Conservation (phyloP, 2,329 filamentous ascomycete genomes). For the Fusarium globosum region DNA sequence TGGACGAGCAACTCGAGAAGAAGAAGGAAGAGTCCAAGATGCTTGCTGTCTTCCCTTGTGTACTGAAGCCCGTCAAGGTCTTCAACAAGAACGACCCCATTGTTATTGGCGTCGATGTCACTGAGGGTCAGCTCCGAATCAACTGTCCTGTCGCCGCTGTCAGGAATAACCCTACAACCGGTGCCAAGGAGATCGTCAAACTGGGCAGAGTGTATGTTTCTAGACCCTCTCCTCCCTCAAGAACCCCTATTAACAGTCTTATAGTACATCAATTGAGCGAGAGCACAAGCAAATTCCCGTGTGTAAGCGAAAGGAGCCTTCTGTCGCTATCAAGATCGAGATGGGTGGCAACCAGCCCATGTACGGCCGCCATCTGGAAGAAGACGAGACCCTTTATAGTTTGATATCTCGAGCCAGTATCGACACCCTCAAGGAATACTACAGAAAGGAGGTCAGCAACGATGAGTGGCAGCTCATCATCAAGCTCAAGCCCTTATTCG, state of each 20-base stretch:
- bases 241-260: slow-evolving; percentile 46
- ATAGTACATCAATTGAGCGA: slow-evolving; percentile 92
- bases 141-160: slow-evolving; percentile 92
- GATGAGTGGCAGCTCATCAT: slow-evolving; percentile 96
- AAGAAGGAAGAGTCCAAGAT: slow-evolving; percentile 98
- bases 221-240: slow-evolving; percentile 13
- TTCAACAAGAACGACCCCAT: slow-evolving; percentile 99
- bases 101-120: slow-evolving; percentile 92
- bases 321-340: slow-evolving; percentile 97
- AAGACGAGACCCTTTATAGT: slow-evolving; percentile 88
- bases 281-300: slow-evolving; percentile 95
- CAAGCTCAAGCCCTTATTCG: slow-evolving; percentile 94
- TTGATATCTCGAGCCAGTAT: slow-evolving; percentile 89
- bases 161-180: slow-evolving; percentile 82
- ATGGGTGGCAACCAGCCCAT: slow-evolving; percentile 89
- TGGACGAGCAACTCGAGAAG: slow-evolving; percentile 85
- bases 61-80: slow-evolving; percentile 87
- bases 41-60: slow-evolving; percentile 95
- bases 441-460: slow-evolving; percentile 84
- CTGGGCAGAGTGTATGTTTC: slow-evolving; percentile 90
- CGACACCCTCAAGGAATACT: slow-evolving; percentile 96
- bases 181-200: slow-evolving; percentile 83
- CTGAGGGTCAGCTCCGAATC: slow-evolving; percentile 87
- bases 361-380: slow-evolving; percentile 95
- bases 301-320: slow-evolving; percentile 97